Percentiles rank a stretch among this genome's conserved stretches.
phyloP scores from a whole-genome alignment of 2,329 filamentous ascomycete genomes.

The Alternaria dauci region DNA sequence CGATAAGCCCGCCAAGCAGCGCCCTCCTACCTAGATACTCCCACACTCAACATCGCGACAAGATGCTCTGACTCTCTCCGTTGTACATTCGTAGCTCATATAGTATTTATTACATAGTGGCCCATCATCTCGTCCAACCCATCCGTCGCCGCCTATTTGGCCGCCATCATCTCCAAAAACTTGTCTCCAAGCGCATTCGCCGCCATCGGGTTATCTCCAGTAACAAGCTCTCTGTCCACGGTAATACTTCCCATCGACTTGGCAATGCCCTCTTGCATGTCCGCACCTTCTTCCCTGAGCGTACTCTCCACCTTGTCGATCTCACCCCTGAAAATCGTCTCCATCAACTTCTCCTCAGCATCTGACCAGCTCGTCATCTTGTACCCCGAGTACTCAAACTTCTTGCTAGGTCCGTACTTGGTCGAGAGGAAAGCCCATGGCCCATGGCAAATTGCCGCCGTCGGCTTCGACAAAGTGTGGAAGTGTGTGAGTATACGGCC shows the following conservation, averaged over 20 bases:
- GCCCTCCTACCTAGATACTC: not conserved
- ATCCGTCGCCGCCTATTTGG: not conserved
- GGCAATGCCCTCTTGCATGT: slow-evolving; percentile 54
- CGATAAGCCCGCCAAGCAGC: not conserved
- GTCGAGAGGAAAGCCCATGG: slow-evolving; percentile 57
- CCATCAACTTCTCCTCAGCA: slow-evolving; percentile 57
- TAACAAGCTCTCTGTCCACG: slow-evolving; percentile 53
- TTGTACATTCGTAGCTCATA: not conserved
- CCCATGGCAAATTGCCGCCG: slow-evolving; percentile 58
- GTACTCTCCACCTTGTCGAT: slow-evolving; percentile 54
- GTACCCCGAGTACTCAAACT: slow-evolving; percentile 58
- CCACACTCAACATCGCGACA: not conserved
- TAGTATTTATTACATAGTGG: not conserved
- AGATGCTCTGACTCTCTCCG: not conserved
- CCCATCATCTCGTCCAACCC: not conserved
- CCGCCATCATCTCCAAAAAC: slow-evolving; percentile 45
- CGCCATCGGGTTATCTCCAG: slow-evolving; percentile 44
- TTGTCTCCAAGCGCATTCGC: slow-evolving; percentile 45
- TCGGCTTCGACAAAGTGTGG: slow-evolving; percentile 53
- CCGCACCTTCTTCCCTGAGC: slow-evolving; percentile 52
- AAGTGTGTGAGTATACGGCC: slow-evolving; percentile 56
- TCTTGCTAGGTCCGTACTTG: slow-evolving; percentile 42
- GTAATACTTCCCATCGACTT: slow-evolving; percentile 55
- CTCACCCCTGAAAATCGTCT: slow-evolving; percentile 54
- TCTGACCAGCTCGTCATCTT: slow-evolving; percentile 58